Conservation (phyloP, 495 filamentous ascomycete species). For the Aspergillus bertholletiae region DNA sequence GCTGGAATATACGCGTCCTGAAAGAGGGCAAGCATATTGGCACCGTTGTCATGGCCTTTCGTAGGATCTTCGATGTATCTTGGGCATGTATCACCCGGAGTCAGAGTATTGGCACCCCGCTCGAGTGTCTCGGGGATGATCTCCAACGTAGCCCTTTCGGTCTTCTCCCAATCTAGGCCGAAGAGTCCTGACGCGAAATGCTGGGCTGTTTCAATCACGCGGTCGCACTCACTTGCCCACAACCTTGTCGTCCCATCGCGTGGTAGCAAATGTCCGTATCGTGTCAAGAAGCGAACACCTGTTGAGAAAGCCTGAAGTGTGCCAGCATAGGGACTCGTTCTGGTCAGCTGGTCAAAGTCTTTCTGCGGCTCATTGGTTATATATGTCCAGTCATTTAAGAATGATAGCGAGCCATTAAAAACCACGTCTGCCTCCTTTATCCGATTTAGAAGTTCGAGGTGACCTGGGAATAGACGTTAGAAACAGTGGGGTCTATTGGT, state of each 20-base stretch:
- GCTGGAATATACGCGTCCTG: constrained; percentile 45
- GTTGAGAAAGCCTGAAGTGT: constrained; percentile 53
- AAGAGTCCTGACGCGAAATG: constrained; percentile 57
- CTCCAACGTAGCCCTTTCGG: constrained; percentile 35
- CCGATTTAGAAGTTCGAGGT: constrained; percentile 43
- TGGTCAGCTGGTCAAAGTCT: constrained; percentile 54
- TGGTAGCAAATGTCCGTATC: constrained; percentile 46
- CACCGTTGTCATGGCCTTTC: constrained; percentile 49
- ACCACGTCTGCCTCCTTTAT: constrained; percentile 37
- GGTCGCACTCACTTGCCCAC: constrained; percentile 54
- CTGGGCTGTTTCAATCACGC: constrained; percentile 56
- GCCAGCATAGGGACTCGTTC: constrained; percentile 55
- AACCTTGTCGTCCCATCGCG: constrained; percentile 25
- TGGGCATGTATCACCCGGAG: constrained; percentile 54
- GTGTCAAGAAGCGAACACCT: constrained; percentile 52
- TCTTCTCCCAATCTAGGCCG: constrained; percentile 46
- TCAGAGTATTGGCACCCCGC: constrained; percentile 53
- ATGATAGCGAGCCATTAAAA: constrained; percentile 48
- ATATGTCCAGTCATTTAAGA: constrained; percentile 55
- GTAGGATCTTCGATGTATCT: constrained; percentile 45
- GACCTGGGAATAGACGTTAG: constrained; percentile 33
- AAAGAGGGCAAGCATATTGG: constrained; percentile 42
- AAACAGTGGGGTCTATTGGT: not conserved
- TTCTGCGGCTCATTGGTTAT: constrained; percentile 37
- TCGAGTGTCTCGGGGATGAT: constrained; percentile 51